phyloP scores from a whole-genome alignment of 768 basidiomycete genomes.

The Suillus subaureus region DNA sequence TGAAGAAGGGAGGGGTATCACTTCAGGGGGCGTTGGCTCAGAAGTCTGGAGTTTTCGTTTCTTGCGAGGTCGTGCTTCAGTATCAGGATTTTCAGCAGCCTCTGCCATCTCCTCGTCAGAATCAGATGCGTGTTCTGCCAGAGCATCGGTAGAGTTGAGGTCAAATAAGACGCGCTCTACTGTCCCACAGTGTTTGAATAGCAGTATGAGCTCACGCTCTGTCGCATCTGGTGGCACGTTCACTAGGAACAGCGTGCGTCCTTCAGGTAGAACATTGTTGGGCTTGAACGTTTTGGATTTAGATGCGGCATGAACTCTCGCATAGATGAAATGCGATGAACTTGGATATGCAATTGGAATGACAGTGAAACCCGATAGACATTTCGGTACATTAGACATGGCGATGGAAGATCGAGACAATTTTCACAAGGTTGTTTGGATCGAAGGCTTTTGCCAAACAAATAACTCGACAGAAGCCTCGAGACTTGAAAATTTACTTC shows the following conservation, averaged over 20 bases:
- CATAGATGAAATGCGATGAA: conserved; percentile 74
- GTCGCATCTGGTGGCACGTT: conserved; percentile 90
- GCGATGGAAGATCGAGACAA: not conserved
- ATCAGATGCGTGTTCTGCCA: conserved; percentile 17
- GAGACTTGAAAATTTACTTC: too few species aligned
- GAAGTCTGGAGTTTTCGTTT: conserved; percentile 31
- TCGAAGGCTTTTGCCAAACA: conserved; percentile 15
- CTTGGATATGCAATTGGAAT: conserved; percentile 43
- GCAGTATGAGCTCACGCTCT: conserved; percentile 70
- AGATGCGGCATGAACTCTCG: conserved; percentile 61
- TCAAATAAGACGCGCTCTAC: conserved; percentile 77
- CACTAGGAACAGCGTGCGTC: conserved; percentile 83
- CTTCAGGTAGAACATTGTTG: conserved; percentile 40
- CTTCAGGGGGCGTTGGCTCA: conserved; percentile 42
- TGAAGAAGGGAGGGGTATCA: conserved; percentile 60
- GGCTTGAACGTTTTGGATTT: conserved; percentile 37
- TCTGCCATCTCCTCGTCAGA: conserved; percentile 24
- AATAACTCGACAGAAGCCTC: not conserved
- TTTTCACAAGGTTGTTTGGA: conserved; percentile 13
- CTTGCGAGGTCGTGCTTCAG: conserved; percentile 30
- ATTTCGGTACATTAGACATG: conserved; percentile 17
- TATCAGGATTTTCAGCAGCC: not conserved
- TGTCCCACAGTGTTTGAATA: conserved; percentile 80
- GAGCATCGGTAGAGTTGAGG: conserved; percentile 36
- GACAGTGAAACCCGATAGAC: conserved; percentile 36